phyloP scores from a whole-genome alignment of 352 stramenopile species.

The Globisporangium barbulae region DNA sequence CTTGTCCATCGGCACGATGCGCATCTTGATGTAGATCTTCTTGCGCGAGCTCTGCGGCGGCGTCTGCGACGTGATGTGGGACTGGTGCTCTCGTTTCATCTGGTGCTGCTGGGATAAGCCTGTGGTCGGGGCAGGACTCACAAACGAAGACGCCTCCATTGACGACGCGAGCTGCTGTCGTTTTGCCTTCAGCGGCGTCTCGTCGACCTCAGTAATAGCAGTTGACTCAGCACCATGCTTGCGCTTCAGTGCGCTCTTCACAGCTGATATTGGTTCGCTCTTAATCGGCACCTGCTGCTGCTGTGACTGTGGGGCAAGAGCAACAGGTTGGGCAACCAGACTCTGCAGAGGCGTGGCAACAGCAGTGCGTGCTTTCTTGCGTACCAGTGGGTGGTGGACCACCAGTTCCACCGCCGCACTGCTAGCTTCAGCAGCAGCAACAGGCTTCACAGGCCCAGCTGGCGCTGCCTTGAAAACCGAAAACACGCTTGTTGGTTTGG shows the following conservation, averaged over 20 bases:
- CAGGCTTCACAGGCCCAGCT: background rate
- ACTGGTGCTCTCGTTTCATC: background rate
- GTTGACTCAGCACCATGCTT: slow-evolving; percentile 24
- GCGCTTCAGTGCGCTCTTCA: slow-evolving; percentile 21
- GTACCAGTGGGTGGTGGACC: slow-evolving; percentile 59
- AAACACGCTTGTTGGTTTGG: slow-evolving; percentile 8
- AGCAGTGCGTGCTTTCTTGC: slow-evolving; percentile 39
- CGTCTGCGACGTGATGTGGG: slow-evolving; percentile 37
- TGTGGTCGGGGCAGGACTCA: slow-evolving; percentile 28
- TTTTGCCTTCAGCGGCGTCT: slow-evolving; percentile 13
- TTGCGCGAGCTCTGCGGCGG: slow-evolving; percentile 51
- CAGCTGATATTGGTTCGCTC: background rate
- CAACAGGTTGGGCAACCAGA: slow-evolving; percentile 22
- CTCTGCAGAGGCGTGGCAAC: slow-evolving; percentile 12
- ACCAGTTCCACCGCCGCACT: slow-evolving; percentile 4
- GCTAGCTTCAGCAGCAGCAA: background rate
- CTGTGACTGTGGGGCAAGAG: slow-evolving; percentile 21
- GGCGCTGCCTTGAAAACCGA: background rate
- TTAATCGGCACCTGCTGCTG: slow-evolving; percentile 14
- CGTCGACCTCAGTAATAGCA: background rate
- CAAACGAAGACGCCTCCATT: slow-evolving; percentile 22
- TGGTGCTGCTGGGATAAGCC: slow-evolving; percentile 8
- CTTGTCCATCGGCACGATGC: slow-evolving; percentile 71
- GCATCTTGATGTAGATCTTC: slow-evolving; percentile 84
- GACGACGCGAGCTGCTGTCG: slow-evolving; percentile 2